Base-by-base conservation (phyloP, 208 protist genomes). In the Acanthamoeba quina region DNA sequence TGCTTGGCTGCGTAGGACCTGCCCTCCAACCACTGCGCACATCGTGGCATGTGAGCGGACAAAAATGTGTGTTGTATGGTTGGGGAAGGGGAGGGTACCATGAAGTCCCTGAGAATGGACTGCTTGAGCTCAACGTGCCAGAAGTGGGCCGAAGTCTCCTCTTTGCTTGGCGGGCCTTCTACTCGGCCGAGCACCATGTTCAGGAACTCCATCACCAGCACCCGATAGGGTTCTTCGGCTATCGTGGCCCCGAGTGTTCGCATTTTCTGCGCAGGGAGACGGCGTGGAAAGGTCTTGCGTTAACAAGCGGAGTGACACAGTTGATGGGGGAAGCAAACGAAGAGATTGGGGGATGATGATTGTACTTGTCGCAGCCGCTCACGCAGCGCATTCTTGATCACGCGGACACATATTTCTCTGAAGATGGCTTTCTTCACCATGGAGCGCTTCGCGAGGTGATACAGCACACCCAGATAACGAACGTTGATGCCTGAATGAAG, bases 381-480 rank as follows among this genome's bases (percentile, higher is more conserved):
- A 13, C 60, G 52, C 19, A 90, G 37, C 15, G 52, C 83, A 24
- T 90, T 90, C 60, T 90, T 90, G 83, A 90, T 90, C 5, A 90
- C 83, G 34, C 83, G 83, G 3, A 52, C 83, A 58, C 58, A 66
- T 15, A 90, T 66, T 13, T 90, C 83, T 19, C 83, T 26, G 60
- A 90, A 72, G 83, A 90, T 66, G 58, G 60, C 60, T 31, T 90
- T 66, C 6, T 31, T 24, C 60, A 90, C 58, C 58, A 52, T 9
- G 83, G 83, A 66, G 60, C 60, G 52, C 83, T 72, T 47, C 34
- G 58, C 60, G 24, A 72, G 58, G 83, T 90, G 52, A 31, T 90
- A 90, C 34, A 90, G 83, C 83, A 90, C 60, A 52, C 66, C 60
- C 41, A 93, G 68, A 80, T 93, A 93, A 9, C 89, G 89, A 9